Evolutionary conservation across 1,284 basidiomycete species (phyloP).

Genomic region (Sporisorium iseilematis-ciliati): DNA sequence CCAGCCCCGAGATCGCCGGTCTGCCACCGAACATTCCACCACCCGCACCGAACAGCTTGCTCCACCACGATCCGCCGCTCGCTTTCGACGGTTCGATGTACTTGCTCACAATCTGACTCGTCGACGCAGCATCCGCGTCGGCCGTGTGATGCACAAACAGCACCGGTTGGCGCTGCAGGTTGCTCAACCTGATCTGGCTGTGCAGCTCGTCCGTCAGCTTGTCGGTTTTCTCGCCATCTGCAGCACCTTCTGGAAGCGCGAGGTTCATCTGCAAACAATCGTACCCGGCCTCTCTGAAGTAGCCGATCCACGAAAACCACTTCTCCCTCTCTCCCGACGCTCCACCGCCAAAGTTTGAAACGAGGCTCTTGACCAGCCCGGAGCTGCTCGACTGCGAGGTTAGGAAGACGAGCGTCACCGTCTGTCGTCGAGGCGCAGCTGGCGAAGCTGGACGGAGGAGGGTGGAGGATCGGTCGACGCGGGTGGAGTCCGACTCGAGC

Average conservation of each 20-base stretch:
- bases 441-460: conserved; percentile 39
- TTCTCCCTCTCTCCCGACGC: conserved; percentile 13
- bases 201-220: conserved; percentile 41
- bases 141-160: conserved; percentile 41
- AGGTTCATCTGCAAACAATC: conserved; percentile 53
- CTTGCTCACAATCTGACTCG: conserved; percentile 22
- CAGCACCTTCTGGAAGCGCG: conserved; percentile 7
- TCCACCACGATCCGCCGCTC: conserved; percentile 23
- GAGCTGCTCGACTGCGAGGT: conserved; percentile 15
- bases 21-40: conserved; percentile 27
- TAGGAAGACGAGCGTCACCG: conserved; percentile 38
- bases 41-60: conserved; percentile 38
- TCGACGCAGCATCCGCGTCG: conserved; percentile 1
- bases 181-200: conserved; percentile 38
- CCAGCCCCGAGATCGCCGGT: conserved; percentile 37
- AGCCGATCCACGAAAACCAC: conserved; percentile 52
- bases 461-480: conserved; percentile 23
- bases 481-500: conserved; percentile 9
- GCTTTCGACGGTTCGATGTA: conserved; percentile 32
- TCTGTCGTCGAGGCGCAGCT: conserved; percentile 37
- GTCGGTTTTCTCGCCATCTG: not conserved
- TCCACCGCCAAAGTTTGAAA: conserved; percentile 25
- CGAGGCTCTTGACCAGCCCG: conserved; percentile 32
- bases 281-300: conserved; percentile 51
- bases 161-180: conserved; percentile 47